Conservation (phyloP, 176 grass and related monocot species). For the Areca catechu region DNA sequence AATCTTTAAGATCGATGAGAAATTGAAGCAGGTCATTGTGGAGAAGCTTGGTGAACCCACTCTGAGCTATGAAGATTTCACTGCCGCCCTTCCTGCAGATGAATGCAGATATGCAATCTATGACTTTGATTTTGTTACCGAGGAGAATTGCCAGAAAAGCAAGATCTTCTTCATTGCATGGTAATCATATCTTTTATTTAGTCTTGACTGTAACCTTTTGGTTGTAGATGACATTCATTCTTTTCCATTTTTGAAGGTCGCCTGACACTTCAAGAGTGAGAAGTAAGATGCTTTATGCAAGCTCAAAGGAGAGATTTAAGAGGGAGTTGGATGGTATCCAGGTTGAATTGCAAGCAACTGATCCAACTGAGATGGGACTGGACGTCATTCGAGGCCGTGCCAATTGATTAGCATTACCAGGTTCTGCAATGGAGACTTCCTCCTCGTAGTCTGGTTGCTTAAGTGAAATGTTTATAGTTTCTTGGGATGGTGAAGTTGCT, state of each 20-base stretch:
- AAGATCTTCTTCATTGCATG: conserved; percentile 12
- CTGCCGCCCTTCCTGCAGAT: conserved; percentile 4
- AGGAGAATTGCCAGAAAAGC: conserved; percentile 10
- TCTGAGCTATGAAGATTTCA: not conserved
- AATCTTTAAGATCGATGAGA: conserved; percentile 7
- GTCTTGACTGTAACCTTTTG: not conserved
- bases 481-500: too few relatives aligned
- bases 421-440: not conserved
- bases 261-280: conserved; percentile 9
- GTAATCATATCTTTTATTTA: not conserved
- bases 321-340: conserved; percentile 12
- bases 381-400: conserved; percentile 7
- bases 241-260: not conserved
- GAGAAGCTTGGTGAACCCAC: conserved; percentile 3
- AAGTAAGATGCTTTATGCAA: conserved; percentile 13
- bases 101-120: conserved; percentile 12
- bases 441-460: conserved; percentile 2
- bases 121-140: conserved; percentile 13
- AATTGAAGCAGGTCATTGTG: conserved; percentile 8
- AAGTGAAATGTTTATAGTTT: conserved; percentile 1
- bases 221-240: not conserved
- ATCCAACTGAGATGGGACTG: conserved; percentile 1
- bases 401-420: not conserved
- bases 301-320: conserved; percentile 9
- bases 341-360: conserved; percentile 8